Percentiles rank a stretch among this genome's conserved stretches.
Conservation (phyloP, 2,329 filamentous ascomycete species). For the Fusarium succisae region DNA sequence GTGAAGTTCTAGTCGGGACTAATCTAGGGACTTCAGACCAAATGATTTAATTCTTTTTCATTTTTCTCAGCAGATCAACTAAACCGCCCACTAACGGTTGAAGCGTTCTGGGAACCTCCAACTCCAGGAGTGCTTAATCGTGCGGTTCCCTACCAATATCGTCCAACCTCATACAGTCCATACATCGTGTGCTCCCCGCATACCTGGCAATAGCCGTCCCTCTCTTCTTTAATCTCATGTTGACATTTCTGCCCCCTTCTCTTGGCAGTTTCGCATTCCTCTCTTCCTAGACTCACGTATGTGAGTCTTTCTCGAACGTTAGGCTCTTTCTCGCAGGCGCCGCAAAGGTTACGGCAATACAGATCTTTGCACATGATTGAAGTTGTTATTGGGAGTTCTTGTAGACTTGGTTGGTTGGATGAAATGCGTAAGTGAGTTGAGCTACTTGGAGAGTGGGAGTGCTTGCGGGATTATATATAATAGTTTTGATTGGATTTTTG, state of each 20-base stretch:
- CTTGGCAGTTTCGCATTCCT: background rate
- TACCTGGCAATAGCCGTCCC: background rate
- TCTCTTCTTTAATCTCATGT: background rate
- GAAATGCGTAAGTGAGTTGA: background rate
- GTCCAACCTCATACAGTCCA: background rate
- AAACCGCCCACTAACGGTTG: no score
- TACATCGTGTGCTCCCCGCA: background rate
- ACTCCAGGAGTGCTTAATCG: no score
- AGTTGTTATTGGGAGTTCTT: background rate
- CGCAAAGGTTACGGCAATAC: background rate
- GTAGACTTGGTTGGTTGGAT: background rate
- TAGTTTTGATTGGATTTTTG: rapidly evolving
- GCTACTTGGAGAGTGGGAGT: rapidly evolving
- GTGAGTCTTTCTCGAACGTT: rapidly evolving
- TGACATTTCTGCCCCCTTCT: background rate
- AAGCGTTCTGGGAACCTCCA: no score
- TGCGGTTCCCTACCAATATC: background rate
- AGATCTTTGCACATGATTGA: background rate
- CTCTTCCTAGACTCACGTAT: rapidly evolving
- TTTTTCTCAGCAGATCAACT: no score
- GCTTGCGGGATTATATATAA: background rate
- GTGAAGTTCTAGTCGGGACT: rapidly evolving
- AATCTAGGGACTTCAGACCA: rapidly evolving
- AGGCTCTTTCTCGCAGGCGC: background rate
- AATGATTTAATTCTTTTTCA: rapidly evolving